Conservation (phyloP, 371 early-diverging fungal genomes). For the Lichtheimia ornata region DNA sequence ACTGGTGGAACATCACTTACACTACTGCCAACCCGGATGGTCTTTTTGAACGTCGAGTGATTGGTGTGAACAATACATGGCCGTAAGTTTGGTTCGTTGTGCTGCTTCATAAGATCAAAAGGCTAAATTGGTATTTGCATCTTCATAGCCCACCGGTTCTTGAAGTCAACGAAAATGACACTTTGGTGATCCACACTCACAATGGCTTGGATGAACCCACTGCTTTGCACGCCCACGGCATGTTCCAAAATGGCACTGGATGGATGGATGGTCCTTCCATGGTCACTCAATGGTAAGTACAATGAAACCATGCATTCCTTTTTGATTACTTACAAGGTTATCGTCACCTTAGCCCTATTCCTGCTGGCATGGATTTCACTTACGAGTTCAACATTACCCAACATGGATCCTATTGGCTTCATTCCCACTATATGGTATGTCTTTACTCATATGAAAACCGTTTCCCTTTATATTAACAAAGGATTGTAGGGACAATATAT, state of each 20-base stretch:
- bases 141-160: conserved; percentile 46
- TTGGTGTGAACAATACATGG: conserved; percentile 77
- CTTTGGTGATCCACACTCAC: conserved; percentile 60
- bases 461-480: neutral
- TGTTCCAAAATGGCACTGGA: conserved; percentile 64
- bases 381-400: conserved; percentile 67
- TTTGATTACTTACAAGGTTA: neutral
- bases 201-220: conserved; percentile 59
- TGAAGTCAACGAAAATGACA: conserved; percentile 53
- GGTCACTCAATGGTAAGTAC: conserved; percentile 63
- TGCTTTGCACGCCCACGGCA: conserved; percentile 73
- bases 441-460: neutral
- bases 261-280: conserved; percentile 69
- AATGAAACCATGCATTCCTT: neutral
- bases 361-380: conserved; percentile 55
- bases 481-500: conserved; percentile 65
- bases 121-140: neutral
- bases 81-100: conserved; percentile 52
- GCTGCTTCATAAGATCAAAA: neutral
- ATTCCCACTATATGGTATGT: conserved; percentile 54
- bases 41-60: conserved; percentile 60
- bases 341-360: conserved; percentile 35
- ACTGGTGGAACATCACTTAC: conserved; percentile 77
- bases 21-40: conserved; percentile 74
- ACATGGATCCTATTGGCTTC: conserved; percentile 77